Base-by-base conservation (phyloP, 768 basidiomycete species). In the Cytidiella melzeri region DNA sequence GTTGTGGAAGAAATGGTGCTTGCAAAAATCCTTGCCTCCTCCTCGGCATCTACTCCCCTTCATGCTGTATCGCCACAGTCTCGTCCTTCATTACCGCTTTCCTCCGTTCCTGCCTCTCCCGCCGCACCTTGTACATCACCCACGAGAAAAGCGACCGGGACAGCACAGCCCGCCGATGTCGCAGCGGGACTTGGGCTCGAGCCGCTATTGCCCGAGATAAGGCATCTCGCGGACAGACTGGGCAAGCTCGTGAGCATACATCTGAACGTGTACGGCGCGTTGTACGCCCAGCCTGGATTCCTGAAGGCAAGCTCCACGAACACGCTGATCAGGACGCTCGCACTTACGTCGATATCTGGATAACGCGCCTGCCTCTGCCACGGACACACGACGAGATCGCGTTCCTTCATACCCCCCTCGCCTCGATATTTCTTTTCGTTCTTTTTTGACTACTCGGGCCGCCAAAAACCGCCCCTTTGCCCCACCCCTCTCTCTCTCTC, bases 161-260 rank as follows among this genome's bases (percentile, higher is more conserved):
- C 42, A 69, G 9, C 30, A 34, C 30, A 7, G 30, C 30, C 30
- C 30, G 30, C 30, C 7, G 30, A 34, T 15, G 15, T 34, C 73
- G 39, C 13, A 12, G 37, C 41, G 27, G 75, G 75, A 46, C 30
- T 34, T 7, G 89, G 88, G 37, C 79, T 90, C 74, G 84, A 87
- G 57, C 76, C 84, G 27, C 72, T 92, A 45, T 65, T 73, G 48
- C 78, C 81, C 36, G 90, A 93, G 65, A 79, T 87, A 43, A 73
- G 73, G 26, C 71, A 76, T 15, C 75, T 93, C 43, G 79, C 78
- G 24, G 82, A 87, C 58, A 80, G 84, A 60, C 73, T 91, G 28
- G 75, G 83, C 39, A 80, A 83, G 51, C 73, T 93, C 46, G 82
- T 83, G 2, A 69, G 78, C 41, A 81, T 89, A 56, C 87, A 92